Conservation (phyloP, 2,329 filamentous ascomycete species). For the Aspergillus pseudonomiae region DNA sequence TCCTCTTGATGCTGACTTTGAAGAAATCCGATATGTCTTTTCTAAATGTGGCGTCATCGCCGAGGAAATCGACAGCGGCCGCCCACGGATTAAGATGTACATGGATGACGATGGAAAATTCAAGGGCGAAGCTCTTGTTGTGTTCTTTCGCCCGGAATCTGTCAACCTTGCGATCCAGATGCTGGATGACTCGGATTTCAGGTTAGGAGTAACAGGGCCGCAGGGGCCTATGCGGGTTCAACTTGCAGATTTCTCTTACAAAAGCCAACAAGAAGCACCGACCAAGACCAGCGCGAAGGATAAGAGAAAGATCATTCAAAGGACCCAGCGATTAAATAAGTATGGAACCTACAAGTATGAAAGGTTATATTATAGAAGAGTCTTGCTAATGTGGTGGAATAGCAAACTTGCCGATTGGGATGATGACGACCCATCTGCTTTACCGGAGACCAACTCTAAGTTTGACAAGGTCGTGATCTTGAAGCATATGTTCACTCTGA, state of each 20-base stretch:
- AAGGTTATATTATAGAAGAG: neutral
- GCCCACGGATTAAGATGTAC: constrained; percentile 92
- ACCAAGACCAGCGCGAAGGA: constrained; percentile 63
- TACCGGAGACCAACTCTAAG: constrained; percentile 59
- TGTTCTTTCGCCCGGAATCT: constrained; percentile 95
- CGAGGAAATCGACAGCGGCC: constrained; percentile 87
- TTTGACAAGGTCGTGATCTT: constrained; percentile 84
- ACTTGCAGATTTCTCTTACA: constrained; percentile 86
- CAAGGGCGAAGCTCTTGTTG: constrained; percentile 90
- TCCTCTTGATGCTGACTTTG: constrained; percentile 74
- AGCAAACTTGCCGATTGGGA: constrained; percentile 95
- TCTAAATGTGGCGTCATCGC: constrained; percentile 89
- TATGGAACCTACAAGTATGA: constrained; percentile 32
- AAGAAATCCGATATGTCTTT: constrained; percentile 83
- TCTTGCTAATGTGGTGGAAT: constrained; percentile 22
- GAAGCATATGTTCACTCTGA: constrained; percentile 88
- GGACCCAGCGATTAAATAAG: constrained; percentile 83
- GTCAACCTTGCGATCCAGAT: constrained; percentile 67
- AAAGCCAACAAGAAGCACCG: constrained; percentile 73
- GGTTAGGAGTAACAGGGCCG: constrained; percentile 59
- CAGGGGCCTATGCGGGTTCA: constrained; percentile 76
- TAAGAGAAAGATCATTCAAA: constrained; percentile 86
- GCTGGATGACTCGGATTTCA: constrained; percentile 67
- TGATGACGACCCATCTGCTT: constrained; percentile 73
- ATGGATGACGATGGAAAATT: constrained; percentile 77